These are phyloP conservation scores for Malassezia sp. DNA, from an alignment of 1,284 basidiomycete species.

Conservation along the genomic window DNA sequence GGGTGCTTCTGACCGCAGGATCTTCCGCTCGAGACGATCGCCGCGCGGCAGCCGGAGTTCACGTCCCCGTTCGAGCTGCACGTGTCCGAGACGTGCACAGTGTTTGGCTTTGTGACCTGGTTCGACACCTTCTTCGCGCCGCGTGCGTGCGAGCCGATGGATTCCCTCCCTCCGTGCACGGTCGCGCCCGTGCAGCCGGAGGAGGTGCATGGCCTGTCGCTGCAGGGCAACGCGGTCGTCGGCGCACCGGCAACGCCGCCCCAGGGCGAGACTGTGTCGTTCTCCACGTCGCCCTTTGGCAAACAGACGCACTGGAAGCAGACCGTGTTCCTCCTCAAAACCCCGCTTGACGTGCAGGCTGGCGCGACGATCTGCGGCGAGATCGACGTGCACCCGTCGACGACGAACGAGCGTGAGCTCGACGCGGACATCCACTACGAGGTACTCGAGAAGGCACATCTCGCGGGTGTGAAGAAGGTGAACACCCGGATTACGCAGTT, in stretches of 20 bases:
- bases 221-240: conserved; percentile 61
- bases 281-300: conserved; percentile 78
- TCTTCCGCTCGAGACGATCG: conserved; percentile 28
- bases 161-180: conserved; percentile 21
- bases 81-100: conserved; percentile 7
- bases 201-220: conserved; percentile 60
- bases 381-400: conserved; percentile 71
- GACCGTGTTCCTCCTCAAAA: conserved; percentile 72
- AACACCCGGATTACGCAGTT: conserved; percentile 12
- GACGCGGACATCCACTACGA: conserved; percentile 84
- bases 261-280: conserved; percentile 58
- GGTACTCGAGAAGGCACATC: conserved; percentile 46
- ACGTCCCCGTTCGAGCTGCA: conserved; percentile 21
- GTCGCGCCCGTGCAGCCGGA: conserved; percentile 9
- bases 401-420: conserved; percentile 72
- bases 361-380: conserved; percentile 68
- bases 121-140: conserved; percentile 46
- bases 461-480: conserved; percentile 8
- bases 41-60: conserved; percentile 45
- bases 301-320: conserved; percentile 98
- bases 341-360: conserved; percentile 62
- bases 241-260: conserved; percentile 21
- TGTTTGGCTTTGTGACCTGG: conserved; percentile 41
- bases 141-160: conserved; percentile 1
- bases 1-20: too few species aligned